Conservation (phyloP, 768 basidiomycete genomes). For the Suillus americanus region DNA sequence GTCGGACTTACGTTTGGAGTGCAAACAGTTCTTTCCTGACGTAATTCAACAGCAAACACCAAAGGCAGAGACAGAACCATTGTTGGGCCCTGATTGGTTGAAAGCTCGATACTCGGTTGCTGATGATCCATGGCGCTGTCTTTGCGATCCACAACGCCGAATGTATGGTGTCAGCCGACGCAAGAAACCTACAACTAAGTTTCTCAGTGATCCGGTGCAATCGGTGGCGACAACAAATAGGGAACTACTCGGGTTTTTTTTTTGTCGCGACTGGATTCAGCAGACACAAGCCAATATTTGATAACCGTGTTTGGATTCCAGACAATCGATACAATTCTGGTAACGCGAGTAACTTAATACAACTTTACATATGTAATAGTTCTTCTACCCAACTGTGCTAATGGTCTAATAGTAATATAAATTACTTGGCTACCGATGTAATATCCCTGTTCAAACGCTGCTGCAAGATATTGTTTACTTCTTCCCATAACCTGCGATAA, state of each 20-base stretch:
- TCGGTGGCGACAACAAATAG: not conserved
- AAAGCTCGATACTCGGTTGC: not conserved
- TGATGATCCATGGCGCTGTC: not conserved
- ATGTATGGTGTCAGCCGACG: not conserved
- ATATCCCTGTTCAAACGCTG: not conserved
- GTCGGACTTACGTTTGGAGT: not conserved
- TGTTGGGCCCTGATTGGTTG: constrained; percentile 1
- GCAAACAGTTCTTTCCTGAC: not conserved
- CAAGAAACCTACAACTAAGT: not conserved
- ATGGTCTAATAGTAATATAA: not conserved
- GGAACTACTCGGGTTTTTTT: not conserved
- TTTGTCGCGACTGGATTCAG: not conserved
- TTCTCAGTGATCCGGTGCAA: not conserved
- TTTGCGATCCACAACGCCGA: not conserved
- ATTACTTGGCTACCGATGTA: not conserved
- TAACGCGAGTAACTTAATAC: not conserved
- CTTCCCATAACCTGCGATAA: not conserved
- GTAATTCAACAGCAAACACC: not conserved
- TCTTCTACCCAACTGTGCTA: not conserved
- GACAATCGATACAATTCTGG: not conserved
- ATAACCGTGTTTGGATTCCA: not conserved
- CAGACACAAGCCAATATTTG: not conserved
- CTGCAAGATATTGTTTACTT: not conserved
- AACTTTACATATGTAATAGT: not conserved
- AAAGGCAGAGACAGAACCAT: not conserved